A percentile compares a stretch with the other conserved stretches of the same genome.
Conservation (phyloP, 192 early-diverging fungal species). For the Gonapodya sp. region DNA sequence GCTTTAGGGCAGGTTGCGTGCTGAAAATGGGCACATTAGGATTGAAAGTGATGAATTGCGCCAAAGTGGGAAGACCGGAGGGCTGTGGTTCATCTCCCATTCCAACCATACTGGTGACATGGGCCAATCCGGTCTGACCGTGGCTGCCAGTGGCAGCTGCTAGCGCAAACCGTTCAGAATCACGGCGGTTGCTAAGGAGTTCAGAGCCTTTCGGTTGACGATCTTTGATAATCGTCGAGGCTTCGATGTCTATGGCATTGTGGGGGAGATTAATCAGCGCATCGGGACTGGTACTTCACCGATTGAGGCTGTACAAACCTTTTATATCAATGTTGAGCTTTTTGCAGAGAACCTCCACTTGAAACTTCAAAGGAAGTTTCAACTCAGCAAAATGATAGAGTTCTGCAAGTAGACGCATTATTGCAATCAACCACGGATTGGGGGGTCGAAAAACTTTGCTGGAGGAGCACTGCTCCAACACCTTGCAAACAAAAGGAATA, state of each 20-base stretch:
- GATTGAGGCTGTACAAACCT: constrained; percentile 17
- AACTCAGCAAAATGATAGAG: constrained; percentile 87
- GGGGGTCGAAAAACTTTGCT: constrained; percentile 88
- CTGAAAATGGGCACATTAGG: constrained; percentile 69
- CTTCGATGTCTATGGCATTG: constrained; percentile 22
- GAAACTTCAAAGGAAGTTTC: constrained; percentile 93
- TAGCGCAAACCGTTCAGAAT: constrained; percentile 9
- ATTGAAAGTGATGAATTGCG: constrained; percentile 65
- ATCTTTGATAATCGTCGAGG: constrained; percentile 15
- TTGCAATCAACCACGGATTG: constrained; percentile 97
- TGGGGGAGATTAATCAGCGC: neutral
- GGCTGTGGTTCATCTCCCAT: neutral
- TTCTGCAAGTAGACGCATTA: constrained; percentile 83
- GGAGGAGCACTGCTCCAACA: constrained; percentile 75
- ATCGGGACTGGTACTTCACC: neutral
- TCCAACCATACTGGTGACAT: neutral
- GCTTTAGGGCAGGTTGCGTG: constrained; percentile 76
- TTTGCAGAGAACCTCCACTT: constrained; percentile 97
- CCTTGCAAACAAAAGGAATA: constrained; percentile 97
- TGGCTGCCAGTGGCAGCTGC: neutral
- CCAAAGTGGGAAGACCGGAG: constrained; percentile 45
- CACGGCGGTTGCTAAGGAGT: neutral
- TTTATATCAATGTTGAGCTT: constrained; percentile 75
- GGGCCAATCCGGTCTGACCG: neutral
- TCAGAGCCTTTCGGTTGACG: neutral